A percentile compares a stretch with the other conserved stretches of the same genome.
phyloP scores from a whole-genome alignment of 2,329 filamentous ascomycete species.

The Aspergillus sp. region DNA sequence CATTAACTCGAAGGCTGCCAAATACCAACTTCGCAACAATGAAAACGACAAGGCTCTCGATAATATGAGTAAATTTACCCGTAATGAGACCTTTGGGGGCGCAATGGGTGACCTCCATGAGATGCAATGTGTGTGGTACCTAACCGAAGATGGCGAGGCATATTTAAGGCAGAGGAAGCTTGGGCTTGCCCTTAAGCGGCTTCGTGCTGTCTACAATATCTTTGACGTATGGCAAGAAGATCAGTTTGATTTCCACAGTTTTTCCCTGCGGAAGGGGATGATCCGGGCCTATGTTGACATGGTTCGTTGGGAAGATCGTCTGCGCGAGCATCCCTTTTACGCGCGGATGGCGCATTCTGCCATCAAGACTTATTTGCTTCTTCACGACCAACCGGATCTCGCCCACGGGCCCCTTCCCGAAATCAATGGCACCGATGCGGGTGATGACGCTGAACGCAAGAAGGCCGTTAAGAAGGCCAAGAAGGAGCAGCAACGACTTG shows the following conservation, averaged over 20 bases:
- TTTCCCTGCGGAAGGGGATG: slow-evolving; percentile 95
- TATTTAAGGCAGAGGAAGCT: slow-evolving; percentile 79
- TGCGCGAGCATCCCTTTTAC: slow-evolving; percentile 93
- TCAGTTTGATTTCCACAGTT: slow-evolving; percentile 98
- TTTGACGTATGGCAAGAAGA: slow-evolving; percentile 98
- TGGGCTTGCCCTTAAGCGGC: slow-evolving; percentile 86
- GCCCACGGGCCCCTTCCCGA: slow-evolving; percentile 56
- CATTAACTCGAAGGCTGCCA: slow-evolving; percentile 97
- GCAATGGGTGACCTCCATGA: slow-evolving; percentile 88
- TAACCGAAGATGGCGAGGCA: slow-evolving; percentile 92
- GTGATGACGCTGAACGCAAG: slow-evolving; percentile 68
- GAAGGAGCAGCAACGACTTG: slow-evolving; percentile 71
- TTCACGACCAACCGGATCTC: slow-evolving; percentile 72
- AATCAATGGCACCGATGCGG: slow-evolving; percentile 53
- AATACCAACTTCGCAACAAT: slow-evolving; percentile 92
- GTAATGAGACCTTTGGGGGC: slow-evolving; percentile 83
- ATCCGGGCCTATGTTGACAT: slow-evolving; percentile 94
- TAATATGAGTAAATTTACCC: slow-evolving; percentile 91
- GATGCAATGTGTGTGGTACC: slow-evolving; percentile 98
- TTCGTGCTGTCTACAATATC: slow-evolving; percentile 83
- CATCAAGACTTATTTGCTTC: slow-evolving; percentile 73
- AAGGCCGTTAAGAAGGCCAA: slow-evolving; percentile 89
- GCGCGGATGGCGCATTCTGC: slow-evolving; percentile 79
- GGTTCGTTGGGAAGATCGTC: slow-evolving; percentile 90
- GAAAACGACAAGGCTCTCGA: slow-evolving; percentile 82